These are phyloP conservation scores for Fraxinus ornus DNA, from an alignment of 305 asterid species.

Conservation along the genomic window DNA sequence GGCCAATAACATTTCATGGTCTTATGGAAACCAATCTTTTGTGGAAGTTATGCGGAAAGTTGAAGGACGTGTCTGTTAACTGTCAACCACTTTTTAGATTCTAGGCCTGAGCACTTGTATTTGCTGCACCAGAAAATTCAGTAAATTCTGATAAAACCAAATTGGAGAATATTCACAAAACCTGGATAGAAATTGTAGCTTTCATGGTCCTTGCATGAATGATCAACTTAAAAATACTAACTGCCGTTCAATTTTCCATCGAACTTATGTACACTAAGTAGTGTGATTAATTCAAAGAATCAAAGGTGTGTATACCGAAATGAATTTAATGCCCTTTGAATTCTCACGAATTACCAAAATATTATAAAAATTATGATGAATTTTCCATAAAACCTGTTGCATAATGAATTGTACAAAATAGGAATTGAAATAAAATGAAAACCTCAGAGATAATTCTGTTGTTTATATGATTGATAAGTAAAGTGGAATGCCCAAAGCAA, in stretches of 20 bases:
- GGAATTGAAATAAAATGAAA: neutral
- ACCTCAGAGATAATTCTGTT: neutral
- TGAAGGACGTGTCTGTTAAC: neutral
- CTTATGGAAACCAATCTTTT: neutral
- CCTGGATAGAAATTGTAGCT: neutral
- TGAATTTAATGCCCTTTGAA: neutral
- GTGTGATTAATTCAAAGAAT: neutral
- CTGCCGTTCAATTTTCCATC: neutral
- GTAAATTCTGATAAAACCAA: neutral
- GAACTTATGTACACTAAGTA: neutral
- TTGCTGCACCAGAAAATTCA: neutral
- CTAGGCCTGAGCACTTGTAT: neutral
- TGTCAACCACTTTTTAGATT: neutral
- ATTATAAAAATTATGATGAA: neutral
- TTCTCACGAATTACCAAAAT: neutral
- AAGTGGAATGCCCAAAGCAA: conserved; percentile 3
- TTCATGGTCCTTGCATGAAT: neutral
- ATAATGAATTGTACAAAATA: neutral
- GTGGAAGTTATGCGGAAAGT: neutral
- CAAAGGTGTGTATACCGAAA: neutral
- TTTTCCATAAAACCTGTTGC: neutral
- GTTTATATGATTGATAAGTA: neutral
- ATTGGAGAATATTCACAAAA: neutral
- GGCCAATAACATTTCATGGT: neutral
- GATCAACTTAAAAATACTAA: neutral